A percentile compares a stretch with the other conserved stretches of the same genome.
phyloP scores from a whole-genome alignment of 805 yeast species.

The Myxozyma monticola region DNA sequence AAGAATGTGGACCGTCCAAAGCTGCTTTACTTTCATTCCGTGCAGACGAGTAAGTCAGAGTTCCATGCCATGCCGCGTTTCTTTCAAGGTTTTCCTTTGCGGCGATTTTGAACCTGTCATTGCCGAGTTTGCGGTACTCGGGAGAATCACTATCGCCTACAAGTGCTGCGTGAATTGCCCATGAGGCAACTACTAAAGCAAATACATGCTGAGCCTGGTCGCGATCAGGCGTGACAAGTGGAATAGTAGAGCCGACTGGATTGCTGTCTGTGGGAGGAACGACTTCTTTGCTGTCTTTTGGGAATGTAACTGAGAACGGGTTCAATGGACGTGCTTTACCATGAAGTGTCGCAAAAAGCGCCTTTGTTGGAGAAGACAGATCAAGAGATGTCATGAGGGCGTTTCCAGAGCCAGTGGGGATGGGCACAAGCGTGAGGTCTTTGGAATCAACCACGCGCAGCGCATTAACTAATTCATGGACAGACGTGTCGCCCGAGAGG shows the following conservation, averaged over 20 bases:
- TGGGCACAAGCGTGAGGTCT: constrained; percentile 31
- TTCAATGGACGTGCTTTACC: constrained; percentile 15
- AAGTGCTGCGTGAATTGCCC: constrained; percentile 85
- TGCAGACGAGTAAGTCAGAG: constrained; percentile 26
- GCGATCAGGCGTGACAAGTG: constrained; percentile 3
- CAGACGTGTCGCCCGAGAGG: constrained; percentile 84
- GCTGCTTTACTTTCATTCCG: constrained; percentile 8
- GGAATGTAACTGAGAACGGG: constrained; percentile 27
- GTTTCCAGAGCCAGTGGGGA: constrained; percentile 88
- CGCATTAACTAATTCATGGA: constrained; percentile 70
- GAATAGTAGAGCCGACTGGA: constrained; percentile 37
- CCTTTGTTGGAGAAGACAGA: constrained; percentile 35
- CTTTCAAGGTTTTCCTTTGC: constrained; percentile 54
- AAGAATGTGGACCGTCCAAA: constrained; percentile 51
- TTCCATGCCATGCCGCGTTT: constrained; percentile 56
- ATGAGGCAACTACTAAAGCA: constrained; percentile 62
- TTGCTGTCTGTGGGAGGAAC: constrained; percentile 48
- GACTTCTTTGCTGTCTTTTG: constrained; percentile 36
- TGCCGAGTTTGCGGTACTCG: constrained; percentile 63
- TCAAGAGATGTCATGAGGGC: constrained; percentile 69
- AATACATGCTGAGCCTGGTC: constrained; percentile 9
- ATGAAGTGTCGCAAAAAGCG: constrained; percentile 10
- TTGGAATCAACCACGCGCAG: constrained; percentile 30
- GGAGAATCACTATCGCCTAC: constrained; percentile 78
- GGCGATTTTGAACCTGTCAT: constrained; percentile 67